Evolutionary conservation across 1,139 yeast genomes (phyloP).

Genomic region (Nakaseomyces bracarensis): DNA sequence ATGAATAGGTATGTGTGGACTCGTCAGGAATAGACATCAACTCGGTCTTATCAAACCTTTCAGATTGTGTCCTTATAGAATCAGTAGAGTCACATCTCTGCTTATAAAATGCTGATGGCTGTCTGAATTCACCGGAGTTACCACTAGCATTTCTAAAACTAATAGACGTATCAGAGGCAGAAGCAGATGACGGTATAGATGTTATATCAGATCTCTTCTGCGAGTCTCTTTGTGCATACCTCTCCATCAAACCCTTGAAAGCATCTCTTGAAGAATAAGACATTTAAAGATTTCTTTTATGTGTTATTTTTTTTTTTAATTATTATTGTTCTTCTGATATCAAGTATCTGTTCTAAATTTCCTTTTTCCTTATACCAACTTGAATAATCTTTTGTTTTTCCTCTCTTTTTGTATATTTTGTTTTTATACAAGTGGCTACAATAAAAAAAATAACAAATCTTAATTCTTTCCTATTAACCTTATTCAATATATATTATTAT

Average conservation of each 20-base stretch:
- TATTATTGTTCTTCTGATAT: no score
- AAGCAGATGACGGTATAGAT: constrained; percentile 9
- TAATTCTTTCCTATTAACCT: no score
- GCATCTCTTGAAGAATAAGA: constrained; percentile 12
- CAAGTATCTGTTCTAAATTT: no score
- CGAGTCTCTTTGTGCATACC: constrained; percentile 11
- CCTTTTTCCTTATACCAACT: no score
- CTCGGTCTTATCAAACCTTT: constrained; percentile 27
- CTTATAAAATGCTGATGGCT: constrained; percentile 1
- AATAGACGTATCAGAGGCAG: constrained; percentile 5
- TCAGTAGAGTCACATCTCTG: constrained; percentile 9
- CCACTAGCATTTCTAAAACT: not conserved
- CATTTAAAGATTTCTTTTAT: not conserved
- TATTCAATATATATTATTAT: no score
- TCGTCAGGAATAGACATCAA: constrained; percentile 60
- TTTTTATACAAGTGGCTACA: no score
- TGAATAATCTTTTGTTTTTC: no score
- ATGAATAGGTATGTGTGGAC: constrained; percentile 78
- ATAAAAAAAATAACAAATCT: no score
- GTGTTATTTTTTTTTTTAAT: not conserved
- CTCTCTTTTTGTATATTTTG: no score
- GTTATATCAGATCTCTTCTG: constrained; percentile 6
- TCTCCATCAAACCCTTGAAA: constrained; percentile 15
- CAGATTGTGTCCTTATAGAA: constrained; percentile 13
- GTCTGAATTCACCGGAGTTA: not conserved